Evolutionary conservation across 305 asterid species (phyloP).

Genomic region (Caryopteris hybrid): DNA sequence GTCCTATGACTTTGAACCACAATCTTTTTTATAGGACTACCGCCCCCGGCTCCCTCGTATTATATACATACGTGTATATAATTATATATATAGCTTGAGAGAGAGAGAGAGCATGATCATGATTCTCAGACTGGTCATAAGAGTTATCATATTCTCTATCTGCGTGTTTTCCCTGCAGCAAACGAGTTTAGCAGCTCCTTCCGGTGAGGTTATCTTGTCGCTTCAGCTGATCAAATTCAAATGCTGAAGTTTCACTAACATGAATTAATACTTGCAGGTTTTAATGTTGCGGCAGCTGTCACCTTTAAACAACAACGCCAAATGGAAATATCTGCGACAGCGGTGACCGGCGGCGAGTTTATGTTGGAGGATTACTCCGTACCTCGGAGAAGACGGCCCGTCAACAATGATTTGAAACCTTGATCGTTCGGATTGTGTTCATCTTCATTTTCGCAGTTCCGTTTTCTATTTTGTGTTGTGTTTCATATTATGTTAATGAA

Average conservation of each 20-base stretch:
- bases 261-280: background rate
- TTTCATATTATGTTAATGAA: too few species aligned
- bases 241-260: background rate
- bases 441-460: too few species aligned
- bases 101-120: background rate
- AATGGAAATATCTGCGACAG: background rate
- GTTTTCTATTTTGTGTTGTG: too few species aligned
- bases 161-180: constrained; percentile 2
- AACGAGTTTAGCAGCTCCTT: background rate
- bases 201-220: background rate
- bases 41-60: too few species aligned
- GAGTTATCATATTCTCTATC: background rate
- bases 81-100: background rate
- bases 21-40: too few species aligned
- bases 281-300: background rate
- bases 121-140: background rate
- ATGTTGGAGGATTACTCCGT: constrained; percentile 18
- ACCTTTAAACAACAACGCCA: background rate
- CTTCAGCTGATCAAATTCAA: too few species aligned
- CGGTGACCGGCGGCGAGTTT: background rate
- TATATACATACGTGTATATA: background rate
- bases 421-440: background rate
- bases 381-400: constrained; percentile 16
- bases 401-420: constrained; percentile 20
- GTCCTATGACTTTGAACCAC: too few species aligned